These are phyloP conservation scores for Vaccinium macrocarpon DNA, from an alignment of 148 eudicot species.

Conservation along the genomic window DNA sequence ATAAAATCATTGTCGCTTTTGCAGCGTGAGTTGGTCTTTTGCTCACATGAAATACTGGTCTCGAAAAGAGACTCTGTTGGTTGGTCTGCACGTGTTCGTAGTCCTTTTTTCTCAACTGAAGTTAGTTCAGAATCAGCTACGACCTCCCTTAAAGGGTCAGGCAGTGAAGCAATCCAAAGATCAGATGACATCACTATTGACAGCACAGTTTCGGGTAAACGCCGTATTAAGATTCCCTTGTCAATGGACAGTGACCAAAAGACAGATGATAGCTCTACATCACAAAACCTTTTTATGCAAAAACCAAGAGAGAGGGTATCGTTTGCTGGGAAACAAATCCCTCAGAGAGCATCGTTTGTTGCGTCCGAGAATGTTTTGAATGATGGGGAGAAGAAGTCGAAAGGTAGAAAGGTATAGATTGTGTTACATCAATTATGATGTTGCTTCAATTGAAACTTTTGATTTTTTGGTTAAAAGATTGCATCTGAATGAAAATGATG, in stretches of 20 bases:
- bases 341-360: conserved; percentile 49
- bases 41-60: conserved; percentile 73
- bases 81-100: conserved; percentile 53
- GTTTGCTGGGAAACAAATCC: conserved; percentile 85
- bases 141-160: conserved; percentile 77
- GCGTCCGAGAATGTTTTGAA: conserved; percentile 43
- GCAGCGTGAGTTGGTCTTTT: conserved; percentile 90
- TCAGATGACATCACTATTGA: conserved; percentile 91
- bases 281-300: conserved; percentile 49
- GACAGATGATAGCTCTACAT: conserved; percentile 82
- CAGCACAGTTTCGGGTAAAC: conserved; percentile 67
- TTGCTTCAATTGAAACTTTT: conserved; percentile 14
- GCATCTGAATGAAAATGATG: conserved; percentile 9
- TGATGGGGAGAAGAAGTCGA: conserved; percentile 48
- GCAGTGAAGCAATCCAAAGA: conserved; percentile 73
- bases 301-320: conserved; percentile 59
- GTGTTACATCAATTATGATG: conserved; percentile 3
- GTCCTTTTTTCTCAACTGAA: conserved; percentile 62
- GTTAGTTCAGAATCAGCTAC: conserved; percentile 96
- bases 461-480: background rate
- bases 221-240: conserved; percentile 55
- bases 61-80: conserved; percentile 59
- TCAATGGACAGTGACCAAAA: conserved; percentile 65
- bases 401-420: conserved; percentile 47
- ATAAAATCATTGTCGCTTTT: conserved; percentile 9